Conservation (phyloP, 1,284 basidiomycete species). For the Chalciporus sp. region DNA sequence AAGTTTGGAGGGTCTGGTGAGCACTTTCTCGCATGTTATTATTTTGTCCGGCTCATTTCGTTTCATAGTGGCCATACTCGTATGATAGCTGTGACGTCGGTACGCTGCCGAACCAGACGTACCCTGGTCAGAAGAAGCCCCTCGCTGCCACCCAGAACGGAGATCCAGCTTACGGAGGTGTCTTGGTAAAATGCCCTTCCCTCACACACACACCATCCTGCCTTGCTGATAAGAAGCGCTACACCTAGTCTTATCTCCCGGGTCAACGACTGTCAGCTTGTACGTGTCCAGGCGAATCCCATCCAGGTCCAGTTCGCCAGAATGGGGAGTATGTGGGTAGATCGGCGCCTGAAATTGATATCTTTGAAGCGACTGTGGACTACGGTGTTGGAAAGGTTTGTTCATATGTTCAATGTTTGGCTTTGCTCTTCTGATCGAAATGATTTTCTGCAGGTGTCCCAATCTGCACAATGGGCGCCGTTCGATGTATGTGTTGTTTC, state of each 20-base stretch:
- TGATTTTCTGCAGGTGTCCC: slow-evolving; percentile 29
- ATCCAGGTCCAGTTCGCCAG: slow-evolving; percentile 73
- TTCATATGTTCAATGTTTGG: background rate
- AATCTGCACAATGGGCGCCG: slow-evolving; percentile 39
- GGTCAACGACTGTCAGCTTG: slow-evolving; percentile 84
- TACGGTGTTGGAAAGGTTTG: slow-evolving; percentile 31
- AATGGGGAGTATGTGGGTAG: slow-evolving; percentile 72
- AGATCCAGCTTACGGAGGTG: slow-evolving; percentile 41
- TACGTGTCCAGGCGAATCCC: slow-evolving; percentile 79
- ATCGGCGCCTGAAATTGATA: slow-evolving; percentile 78
- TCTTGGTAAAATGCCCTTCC: slow-evolving; percentile 37
- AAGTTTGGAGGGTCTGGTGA: slow-evolving; percentile 60
- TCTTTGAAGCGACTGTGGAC: slow-evolving; percentile 37
- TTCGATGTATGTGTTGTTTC: slow-evolving; percentile 29
- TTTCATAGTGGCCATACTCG: slow-evolving; percentile 59
- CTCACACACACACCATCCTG: background rate
- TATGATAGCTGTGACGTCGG: slow-evolving; percentile 85
- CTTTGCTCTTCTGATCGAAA: slow-evolving; percentile 10
- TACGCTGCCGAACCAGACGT: slow-evolving; percentile 79
- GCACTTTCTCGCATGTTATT: background rate
- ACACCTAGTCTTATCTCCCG: slow-evolving; percentile 63
- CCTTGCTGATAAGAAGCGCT: slow-evolving; percentile 5
- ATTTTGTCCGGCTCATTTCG: background rate
- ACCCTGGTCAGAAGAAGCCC: slow-evolving; percentile 53
- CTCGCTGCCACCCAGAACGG: slow-evolving; percentile 47